Evolutionary conservation across 495 filamentous ascomycete species (phyloP), one percentile per base, ranked within the genome.

Genomic region (Hypomontagnella monticulosa): DNA sequence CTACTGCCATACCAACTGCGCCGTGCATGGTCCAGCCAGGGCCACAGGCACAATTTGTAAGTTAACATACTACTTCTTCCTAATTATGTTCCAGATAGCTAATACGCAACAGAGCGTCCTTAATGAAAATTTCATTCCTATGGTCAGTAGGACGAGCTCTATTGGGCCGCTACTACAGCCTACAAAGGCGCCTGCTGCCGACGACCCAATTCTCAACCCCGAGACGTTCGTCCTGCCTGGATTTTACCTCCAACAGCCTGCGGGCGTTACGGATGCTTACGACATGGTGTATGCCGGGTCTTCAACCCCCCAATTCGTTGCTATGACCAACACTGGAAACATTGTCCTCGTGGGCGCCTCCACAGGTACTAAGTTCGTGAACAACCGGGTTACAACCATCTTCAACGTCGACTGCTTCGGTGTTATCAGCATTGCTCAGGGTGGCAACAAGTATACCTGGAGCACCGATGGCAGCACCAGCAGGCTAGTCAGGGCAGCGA

Each of bases 71-170:
- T n/a, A n/a, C n/a, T n/a, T n/a, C n/a, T n/a, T n/a, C n/a, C n/a
- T n/a, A n/a, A n/a, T 36, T 6, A n/a, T n/a, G n/a, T n/a, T n/a
- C n/a, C n/a, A n/a, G n/a, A n/a, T n/a, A n/a, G n/a, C n/a, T n/a
- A n/a, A 36, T 11, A 36, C 33, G 11, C 10, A 14, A 19, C 34
- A 52, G 49, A 53, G 49, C 49, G 49, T 53, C 27, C 49, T 53
- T 16, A 53, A 53, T 27, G 49, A 53, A 14, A 53, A 53, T n/a
- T 53, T 23, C 36, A 53, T 53, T n/a, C 49, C 49, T 6, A 53
- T 53, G 49, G 49, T 53, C 49, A 53, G 49, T 34, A 19, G 49
- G 11, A 41, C 48, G 1, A 30, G 16, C 36, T 53, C 49, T 15
- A 53, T 53, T 14, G 49, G 49, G 8, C 49, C 49, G 1, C 1